Percentiles rank a stretch among this genome's conserved stretches.
These are phyloP conservation scores for Lotus japonicus DNA, from an alignment of 306 rosid genomes.

Conservation along the genomic window DNA sequence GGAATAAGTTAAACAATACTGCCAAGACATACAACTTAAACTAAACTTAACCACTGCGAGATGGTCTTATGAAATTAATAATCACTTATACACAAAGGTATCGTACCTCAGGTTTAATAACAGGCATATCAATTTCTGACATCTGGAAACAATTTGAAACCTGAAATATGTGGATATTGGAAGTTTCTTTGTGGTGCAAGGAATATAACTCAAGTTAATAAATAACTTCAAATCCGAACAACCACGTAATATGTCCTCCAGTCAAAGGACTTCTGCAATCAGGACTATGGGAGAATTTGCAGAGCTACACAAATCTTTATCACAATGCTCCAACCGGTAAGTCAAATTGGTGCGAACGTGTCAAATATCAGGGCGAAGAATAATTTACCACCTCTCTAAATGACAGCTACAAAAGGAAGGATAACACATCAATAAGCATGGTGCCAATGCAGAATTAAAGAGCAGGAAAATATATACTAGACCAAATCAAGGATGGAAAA, in stretches of 20 bases:
- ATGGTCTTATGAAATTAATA: not conserved
- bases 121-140: conserved; percentile 85
- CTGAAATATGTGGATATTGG: not conserved
- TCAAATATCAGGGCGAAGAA: conserved; percentile 7
- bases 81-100: not conserved
- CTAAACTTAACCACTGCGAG: conserved; percentile 4
- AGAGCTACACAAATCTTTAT: conserved; percentile 8
- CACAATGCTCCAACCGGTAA: conserved; percentile 5
- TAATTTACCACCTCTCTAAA: not conserved
- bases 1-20: not conserved
- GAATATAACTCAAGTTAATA: not conserved
- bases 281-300: conserved; percentile 16
- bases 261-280: conserved; percentile 12
- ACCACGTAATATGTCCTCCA: conserved; percentile 12
- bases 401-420: not conserved
- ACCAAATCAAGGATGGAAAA: conserved; percentile 7
- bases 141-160: conserved; percentile 37
- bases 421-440: conserved; percentile 1
- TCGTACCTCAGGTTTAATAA: conserved; percentile 88
- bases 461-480: not conserved
- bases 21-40: not conserved
- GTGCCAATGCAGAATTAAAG: not conserved
- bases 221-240: conserved; percentile 4
- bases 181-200: conserved; percentile 3
- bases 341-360: not conserved